Evolutionary conservation across 306 rosid species (phyloP), one percentile per base, ranked within the genome.

Genomic region (Alnus rubra): DNA sequence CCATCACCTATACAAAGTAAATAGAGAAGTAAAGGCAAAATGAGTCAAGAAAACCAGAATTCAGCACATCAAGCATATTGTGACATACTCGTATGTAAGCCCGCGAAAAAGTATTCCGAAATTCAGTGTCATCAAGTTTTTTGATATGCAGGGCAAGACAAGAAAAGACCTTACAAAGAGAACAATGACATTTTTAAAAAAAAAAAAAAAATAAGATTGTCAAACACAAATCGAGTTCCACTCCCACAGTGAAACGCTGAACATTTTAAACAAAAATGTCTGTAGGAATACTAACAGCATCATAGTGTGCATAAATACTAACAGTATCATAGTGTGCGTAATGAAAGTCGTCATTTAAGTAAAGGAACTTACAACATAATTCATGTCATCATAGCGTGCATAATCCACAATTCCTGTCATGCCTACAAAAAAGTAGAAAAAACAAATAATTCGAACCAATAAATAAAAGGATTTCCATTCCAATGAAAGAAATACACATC

Each of bases 401-500:
- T 92, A 94, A 82, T 94, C 98, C 50, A 89, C 97, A 71, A 94
- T 85, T 83, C 98, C 97, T 1, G 87, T 81, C 91, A 91, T 80
- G 73, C 98, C 97, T 94, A 69, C 87, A 77, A 68, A 73, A 48
- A 69, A 49, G 78, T 50, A 31, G 31, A 35, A 58, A 54, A 49
- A 52, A 39, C n/a, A n/a, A 39, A 62, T 13, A 74, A 62, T 16
- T 71, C n/a, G 12, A 62, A 23, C 1, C 55, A 10, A 47, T 39
- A 14, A 48, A 7, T 59, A 2, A 15, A 45, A 53, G 1, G 6
- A 45, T 14, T n/a, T 8, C 58, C 81, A 76, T 11, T 54, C 28
- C 12, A 30, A 30, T 16, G 45, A 28, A 47, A 35, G 45, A 64
- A 64, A 7, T 64, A 45, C 45, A 14, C 18, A 64, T 35, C n/a